phyloP scores from a whole-genome alignment of 805 yeast genomes.

The Ogataea degrootiae region DNA sequence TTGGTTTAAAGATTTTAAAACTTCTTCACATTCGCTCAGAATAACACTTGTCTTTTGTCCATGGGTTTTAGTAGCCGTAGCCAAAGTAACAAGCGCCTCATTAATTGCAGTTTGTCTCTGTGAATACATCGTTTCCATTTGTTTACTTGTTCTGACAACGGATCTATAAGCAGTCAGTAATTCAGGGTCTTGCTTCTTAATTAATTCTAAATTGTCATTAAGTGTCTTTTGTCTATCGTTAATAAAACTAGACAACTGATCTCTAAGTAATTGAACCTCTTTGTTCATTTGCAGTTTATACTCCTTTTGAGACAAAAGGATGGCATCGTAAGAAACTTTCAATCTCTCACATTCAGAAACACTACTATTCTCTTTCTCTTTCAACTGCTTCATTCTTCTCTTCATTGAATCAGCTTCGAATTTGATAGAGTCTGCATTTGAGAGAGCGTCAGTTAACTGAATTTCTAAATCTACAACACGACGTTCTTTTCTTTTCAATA shows the following conservation, averaged over 20 bases:
- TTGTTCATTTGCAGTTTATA: conserved; percentile 44
- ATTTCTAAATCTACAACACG: conserved; percentile 62
- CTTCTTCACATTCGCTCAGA: conserved; percentile 42
- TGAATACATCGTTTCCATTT: conserved; percentile 45
- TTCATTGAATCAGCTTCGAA: conserved; percentile 47
- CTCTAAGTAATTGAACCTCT: conserved; percentile 37
- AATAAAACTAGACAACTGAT: conserved; percentile 35
- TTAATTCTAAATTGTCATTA: conserved; percentile 31
- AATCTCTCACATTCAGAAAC: conserved; percentile 52
- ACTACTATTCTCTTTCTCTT: conserved; percentile 39
- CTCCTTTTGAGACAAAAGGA: conserved; percentile 45
- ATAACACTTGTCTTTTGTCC: conserved; percentile 44
- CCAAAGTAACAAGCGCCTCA: conserved; percentile 40
- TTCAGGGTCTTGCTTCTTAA: conserved; percentile 44
- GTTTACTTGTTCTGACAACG: conserved; percentile 40
- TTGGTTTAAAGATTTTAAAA: conserved; percentile 32
- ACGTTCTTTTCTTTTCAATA: conserved; percentile 66
- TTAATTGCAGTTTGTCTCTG: conserved; percentile 41
- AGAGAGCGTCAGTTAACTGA: conserved; percentile 43
- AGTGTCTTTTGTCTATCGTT: conserved; percentile 32
- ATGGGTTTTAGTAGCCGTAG: conserved; percentile 40
- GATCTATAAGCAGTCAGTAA: conserved; percentile 46
- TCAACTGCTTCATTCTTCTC: conserved; percentile 43
- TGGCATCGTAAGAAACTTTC: conserved; percentile 54
- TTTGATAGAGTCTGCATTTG: conserved; percentile 43